Base-by-base conservation (phyloP, 2,329 filamentous ascomycete species). In the Cadophora luteo-olivacea region DNA sequence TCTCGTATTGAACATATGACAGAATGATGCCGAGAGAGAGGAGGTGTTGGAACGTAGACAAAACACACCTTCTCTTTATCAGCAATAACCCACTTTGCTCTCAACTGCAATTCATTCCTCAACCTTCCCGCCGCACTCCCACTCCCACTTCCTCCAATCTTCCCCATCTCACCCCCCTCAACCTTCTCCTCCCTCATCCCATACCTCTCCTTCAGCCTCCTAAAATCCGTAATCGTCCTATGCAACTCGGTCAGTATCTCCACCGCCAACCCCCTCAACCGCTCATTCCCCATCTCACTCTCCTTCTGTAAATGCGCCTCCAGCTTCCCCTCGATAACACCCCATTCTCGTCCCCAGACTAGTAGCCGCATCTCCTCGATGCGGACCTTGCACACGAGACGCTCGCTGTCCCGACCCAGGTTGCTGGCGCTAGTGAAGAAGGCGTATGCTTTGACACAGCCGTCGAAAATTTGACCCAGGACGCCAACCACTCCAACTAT, bases 321-420 rank as follows among this genome's bases (percentile, higher is more conserved):
- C 1, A 84, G 75, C 61, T 71, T 77, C 5, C 82, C 82, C 75
- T 84, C 82, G 11, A 80, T 78, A 41, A 84, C 81, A 29, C 82
- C 82, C 82, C 82, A 84, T 70, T 83, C 81, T 38, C 82, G 75
- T 22, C 82, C 82, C 82, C 82, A 84, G 67, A 83, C 81, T 36
- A 82, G 74, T 45, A 84, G 78, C 4, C 82, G 79, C 81, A 82
- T 83, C 79, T 84, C 82, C 76, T 84, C 82, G 72, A 84, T 84
- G 62, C 81, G 80, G 65, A 84, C 81, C 72, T 84, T 84, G 77
- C 82, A 84, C 54, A 82, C 75, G 38, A 84, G 75, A 49, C 80
- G 79, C 73, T 82, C 80, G 68, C 78, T 79, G 73, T 84, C 82
- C 25, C 75, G 74, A 67, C 82, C 81, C n/a, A 83, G 75, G 58